Base-by-base conservation (phyloP, 768 basidiomycete species). In the Tremella fuciformis region DNA sequence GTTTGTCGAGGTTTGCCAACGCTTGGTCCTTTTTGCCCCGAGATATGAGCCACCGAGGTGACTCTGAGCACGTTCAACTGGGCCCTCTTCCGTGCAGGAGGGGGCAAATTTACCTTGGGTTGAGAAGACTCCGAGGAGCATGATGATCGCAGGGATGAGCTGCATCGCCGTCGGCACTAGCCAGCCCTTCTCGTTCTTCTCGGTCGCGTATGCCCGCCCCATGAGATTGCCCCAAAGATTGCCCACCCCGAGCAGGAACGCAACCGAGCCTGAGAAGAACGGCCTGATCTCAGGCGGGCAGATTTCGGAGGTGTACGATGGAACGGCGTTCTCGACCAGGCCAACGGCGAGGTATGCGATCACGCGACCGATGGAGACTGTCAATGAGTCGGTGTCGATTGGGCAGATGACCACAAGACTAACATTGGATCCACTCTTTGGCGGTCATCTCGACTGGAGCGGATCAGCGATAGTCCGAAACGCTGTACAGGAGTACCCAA, bases 11-110 rank as follows among this genome's bases (percentile, higher is more conserved):
- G 25, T 51, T 56, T 24, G 53, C 26, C 15, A 60, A 18, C 9
- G 63, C 63, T 25, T 57, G 44, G 26, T 65, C 63, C 18, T 50
- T 48, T 44, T 56, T 25, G 7, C 59, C 59, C 38, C 76, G 75
- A 57, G 73, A 77, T 56, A 79, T 69, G 46, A 76, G 62, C 77
- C 75, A 79, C 34, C 76, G 62, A 0, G 74, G 74, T 2, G 64
- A 67, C 53, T 71, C 71, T 11, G 65, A 63, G 26, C 67, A 66
- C 57, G 69, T 70, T 24, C 7, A 42, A 9, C 26, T 11, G 29
- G 11, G 4, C 29, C 6, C 11, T 34, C 29, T 6, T 34, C 4
- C 29, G 29, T 11, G 29, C 29, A 6, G 6, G 29, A 34, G 29
- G 29, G 11, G 29, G 11, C n/a, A 11, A 46, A 46, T 15, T 8